Percentiles rank a stretch among this genome's conserved stretches.
These are phyloP conservation scores for Pseudonitzschia multiseries DNA, from an alignment of 108 stramenopile genomes.

Conservation along the genomic window DNA sequence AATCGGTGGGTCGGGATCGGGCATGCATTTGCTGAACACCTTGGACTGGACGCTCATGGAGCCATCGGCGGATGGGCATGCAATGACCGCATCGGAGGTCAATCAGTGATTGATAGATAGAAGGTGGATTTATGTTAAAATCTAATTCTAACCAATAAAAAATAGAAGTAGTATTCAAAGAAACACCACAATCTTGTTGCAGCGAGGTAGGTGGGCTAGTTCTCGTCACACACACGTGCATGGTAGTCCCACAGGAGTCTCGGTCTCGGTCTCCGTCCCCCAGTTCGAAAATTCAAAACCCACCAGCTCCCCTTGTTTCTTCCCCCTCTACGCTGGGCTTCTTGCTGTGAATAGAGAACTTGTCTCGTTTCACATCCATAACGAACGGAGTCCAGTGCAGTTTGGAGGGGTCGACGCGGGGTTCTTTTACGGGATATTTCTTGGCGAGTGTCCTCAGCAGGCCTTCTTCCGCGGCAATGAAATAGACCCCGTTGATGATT, in stretches of 20 bases:
- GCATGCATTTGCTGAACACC: constrained; percentile 24
- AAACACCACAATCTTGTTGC: background rate
- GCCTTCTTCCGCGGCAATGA: constrained; percentile 82
- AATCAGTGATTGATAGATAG: background rate
- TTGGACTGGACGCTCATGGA: constrained; percentile 16
- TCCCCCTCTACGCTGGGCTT: constrained; percentile 66
- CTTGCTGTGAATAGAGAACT: constrained; percentile 95
- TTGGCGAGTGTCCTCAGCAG: constrained; percentile 74
- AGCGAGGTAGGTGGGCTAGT: too few relatives aligned
- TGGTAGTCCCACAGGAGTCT: background rate
- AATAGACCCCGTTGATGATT: constrained; percentile 89
- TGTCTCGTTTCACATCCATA: constrained; percentile 95
- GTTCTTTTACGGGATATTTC: constrained; percentile 94
- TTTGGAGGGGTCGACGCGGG: constrained; percentile 82
- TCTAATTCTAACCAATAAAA: background rate
- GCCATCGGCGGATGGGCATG: background rate
- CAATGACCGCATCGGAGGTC: background rate
- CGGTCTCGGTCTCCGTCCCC: background rate
- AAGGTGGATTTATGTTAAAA: background rate
- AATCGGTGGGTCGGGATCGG: constrained; percentile 29
- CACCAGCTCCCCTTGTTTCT: constrained; percentile 29
- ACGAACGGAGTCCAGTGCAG: constrained; percentile 98
- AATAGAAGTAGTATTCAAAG: too few relatives aligned
- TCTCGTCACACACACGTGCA: too few relatives aligned
- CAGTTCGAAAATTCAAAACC: background rate